Conservation (phyloP, 1,284 basidiomycete genomes). For the Ceratobasidium sp. region DNA sequence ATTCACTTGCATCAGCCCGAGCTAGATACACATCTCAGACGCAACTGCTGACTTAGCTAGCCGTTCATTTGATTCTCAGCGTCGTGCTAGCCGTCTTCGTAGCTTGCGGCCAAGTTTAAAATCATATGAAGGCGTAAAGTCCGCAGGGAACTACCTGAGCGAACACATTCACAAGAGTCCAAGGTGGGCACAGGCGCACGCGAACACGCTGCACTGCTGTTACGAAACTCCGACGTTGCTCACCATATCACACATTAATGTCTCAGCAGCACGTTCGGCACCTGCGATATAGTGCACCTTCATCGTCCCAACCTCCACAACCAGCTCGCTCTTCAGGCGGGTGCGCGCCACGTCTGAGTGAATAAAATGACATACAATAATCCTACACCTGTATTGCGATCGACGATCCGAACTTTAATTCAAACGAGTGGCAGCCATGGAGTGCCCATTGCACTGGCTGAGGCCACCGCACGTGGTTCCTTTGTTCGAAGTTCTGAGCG, state of each 20-base stretch:
- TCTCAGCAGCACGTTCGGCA: neutral
- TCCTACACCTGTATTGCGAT: neutral
- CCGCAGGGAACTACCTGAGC: no score
- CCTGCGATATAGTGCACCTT: no score
- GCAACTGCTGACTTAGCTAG: no score
- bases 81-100: no score
- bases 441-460: neutral
- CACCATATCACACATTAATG: neutral
- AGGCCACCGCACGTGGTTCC: conserved; percentile 13
- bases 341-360: conserved; percentile 31
- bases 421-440: neutral
- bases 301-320: no score
- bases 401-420: conserved; percentile 21
- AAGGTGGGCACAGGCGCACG: neutral
- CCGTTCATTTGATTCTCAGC: no score
- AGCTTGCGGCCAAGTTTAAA: no score
- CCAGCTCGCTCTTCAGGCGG: neutral
- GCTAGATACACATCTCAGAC: no score
- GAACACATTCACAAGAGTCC: no score
- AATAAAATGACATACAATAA: neutral
- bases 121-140: no score
- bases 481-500: conserved; percentile 37
- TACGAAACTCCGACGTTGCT: conserved; percentile 3
- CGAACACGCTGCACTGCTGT: conserved; percentile 6
- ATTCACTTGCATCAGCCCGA: no score